These are phyloP conservation scores for Lonicera japonica DNA, from an alignment of 129 eudicot genomes.

Conservation along the genomic window DNA sequence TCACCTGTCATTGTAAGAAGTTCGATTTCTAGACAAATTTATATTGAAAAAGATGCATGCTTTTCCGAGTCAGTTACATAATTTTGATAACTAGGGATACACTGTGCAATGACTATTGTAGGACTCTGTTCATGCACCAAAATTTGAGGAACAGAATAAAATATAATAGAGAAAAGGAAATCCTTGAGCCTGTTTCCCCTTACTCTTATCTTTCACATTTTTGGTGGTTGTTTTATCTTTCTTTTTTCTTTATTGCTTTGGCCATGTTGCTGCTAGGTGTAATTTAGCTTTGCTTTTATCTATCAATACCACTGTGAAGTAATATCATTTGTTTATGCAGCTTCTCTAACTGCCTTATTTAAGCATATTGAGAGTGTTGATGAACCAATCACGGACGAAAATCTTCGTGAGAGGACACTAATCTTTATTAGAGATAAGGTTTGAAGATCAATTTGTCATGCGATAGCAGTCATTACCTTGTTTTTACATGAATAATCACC, in stretches of 20 bases:
- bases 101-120: no score
- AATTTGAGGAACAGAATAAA: no score
- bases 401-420: slow-evolving; percentile 86
- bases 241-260: neutral
- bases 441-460: slow-evolving; percentile 3
- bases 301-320: neutral
- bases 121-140: no score
- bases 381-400: slow-evolving; percentile 81
- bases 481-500: neutral
- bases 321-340: slow-evolving; percentile 34
- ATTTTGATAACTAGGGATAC: no score
- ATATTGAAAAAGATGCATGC: no score
- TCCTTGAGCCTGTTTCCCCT: no score
- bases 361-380: slow-evolving; percentile 85
- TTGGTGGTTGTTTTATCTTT: no score
- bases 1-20: neutral
- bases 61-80: no score
- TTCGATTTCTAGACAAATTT: no score
- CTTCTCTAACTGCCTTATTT: slow-evolving; percentile 80
- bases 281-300: neutral
- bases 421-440: slow-evolving; percentile 87
- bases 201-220: no score
- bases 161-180: no score
- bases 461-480: slow-evolving; percentile 1
- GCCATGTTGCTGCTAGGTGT: no score